Evolutionary conservation across 2,329 filamentous ascomycete species (phyloP).

Genomic region (Talaromyces sp.): DNA sequence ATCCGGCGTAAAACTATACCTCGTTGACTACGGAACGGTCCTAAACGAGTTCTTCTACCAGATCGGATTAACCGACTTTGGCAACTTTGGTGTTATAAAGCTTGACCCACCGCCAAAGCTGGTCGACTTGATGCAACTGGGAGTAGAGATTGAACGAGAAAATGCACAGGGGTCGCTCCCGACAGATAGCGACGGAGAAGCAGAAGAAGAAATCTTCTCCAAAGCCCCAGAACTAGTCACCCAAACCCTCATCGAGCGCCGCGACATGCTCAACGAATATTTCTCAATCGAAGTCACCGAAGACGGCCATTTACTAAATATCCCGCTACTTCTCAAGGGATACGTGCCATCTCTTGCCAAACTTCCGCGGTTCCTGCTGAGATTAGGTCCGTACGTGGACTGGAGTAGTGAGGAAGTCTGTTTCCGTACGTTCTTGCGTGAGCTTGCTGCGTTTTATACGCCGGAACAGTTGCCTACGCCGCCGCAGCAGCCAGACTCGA

Average conservation of each 20-base stretch:
- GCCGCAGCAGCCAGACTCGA: conserved; percentile 8
- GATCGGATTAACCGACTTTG: conserved; percentile 88
- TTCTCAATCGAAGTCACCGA: conserved; percentile 80
- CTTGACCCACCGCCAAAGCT: conserved; percentile 73
- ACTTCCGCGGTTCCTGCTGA: conserved; percentile 79
- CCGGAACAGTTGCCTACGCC: conserved; percentile 71
- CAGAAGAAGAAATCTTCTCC: conserved; percentile 56
- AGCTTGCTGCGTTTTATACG: conserved; percentile 85
- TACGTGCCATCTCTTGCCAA: conserved; percentile 84
- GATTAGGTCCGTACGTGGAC: conserved; percentile 80
- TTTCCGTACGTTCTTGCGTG: conserved; percentile 77
- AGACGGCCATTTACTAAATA: conserved; percentile 67
- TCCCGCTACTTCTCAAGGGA: conserved; percentile 82
- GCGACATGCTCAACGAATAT: conserved; percentile 88
- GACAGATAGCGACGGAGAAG: conserved; percentile 18
- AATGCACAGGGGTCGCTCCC: not conserved
- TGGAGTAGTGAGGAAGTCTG: conserved; percentile 83
- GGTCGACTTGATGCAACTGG: conserved; percentile 65
- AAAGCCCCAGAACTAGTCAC: conserved; percentile 62
- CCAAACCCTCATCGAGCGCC: conserved; percentile 64
- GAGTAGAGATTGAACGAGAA: conserved; percentile 62
- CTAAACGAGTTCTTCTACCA: conserved; percentile 94
- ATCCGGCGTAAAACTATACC: conserved; percentile 82
- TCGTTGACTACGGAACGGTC: conserved; percentile 86
- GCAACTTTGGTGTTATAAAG: conserved; percentile 81